Conservation (phyloP, 1,139 yeast species). For the Candida sanyaensis region DNA sequence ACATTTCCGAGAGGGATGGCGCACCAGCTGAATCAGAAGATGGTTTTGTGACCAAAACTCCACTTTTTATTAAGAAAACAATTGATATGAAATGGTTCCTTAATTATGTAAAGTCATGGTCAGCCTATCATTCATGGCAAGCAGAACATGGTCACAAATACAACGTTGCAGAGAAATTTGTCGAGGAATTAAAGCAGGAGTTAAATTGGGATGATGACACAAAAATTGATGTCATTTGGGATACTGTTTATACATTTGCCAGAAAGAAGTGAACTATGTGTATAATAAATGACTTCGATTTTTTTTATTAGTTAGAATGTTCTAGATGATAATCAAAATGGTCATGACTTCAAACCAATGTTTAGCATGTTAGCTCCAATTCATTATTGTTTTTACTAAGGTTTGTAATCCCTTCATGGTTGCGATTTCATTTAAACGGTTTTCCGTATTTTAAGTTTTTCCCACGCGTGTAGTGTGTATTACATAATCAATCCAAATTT, state of each 20-base stretch:
- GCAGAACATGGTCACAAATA: slow-evolving; percentile 28
- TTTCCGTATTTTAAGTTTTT: too few relatives aligned
- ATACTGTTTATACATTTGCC: slow-evolving; percentile 55
- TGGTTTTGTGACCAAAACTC: slow-evolving; percentile 20
- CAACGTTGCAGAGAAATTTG: slow-evolving; percentile 44
- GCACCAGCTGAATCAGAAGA: slow-evolving; percentile 14
- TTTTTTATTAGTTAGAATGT: background rate
- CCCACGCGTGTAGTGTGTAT: too few relatives aligned
- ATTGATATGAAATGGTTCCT: slow-evolving; percentile 46
- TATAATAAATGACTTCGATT: background rate
- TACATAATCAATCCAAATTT: too few relatives aligned
- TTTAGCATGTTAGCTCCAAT: too few relatives aligned
- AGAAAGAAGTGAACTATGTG: slow-evolving; percentile 19
- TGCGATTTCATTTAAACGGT: background rate
- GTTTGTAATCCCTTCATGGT: background rate
- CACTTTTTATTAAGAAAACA: slow-evolving; percentile 40
- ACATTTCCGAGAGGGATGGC: slow-evolving; percentile 33
- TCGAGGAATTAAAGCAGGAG: slow-evolving; percentile 40
- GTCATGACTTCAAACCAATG: background rate
- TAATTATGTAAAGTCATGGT: slow-evolving; percentile 62
- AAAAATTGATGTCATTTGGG: slow-evolving; percentile 55
- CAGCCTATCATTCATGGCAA: slow-evolving; percentile 72
- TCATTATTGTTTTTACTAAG: background rate
- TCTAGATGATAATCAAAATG: background rate
- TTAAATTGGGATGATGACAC: slow-evolving; percentile 49